These are phyloP conservation scores for Apophysomyces sp. DNA, from an alignment of 371 early-diverging fungal species.

Conservation along the genomic window DNA sequence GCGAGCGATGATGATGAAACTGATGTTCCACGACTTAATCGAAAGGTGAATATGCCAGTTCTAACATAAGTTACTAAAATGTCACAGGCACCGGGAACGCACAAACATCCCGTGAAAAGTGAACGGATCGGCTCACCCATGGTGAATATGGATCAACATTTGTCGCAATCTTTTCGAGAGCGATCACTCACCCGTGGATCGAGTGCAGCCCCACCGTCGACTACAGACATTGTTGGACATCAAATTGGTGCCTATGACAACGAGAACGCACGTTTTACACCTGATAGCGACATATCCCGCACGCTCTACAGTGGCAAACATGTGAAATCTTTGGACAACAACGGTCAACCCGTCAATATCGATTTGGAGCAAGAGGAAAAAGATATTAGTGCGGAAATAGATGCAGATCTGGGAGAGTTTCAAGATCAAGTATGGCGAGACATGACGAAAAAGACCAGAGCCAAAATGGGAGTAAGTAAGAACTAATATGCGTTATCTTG, in stretches of 20 bases:
- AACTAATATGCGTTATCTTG: background rate
- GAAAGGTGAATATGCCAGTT: constrained; percentile 29
- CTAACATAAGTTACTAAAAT: background rate
- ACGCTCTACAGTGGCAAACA: constrained; percentile 22
- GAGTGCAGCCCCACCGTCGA: constrained; percentile 15
- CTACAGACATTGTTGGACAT: background rate
- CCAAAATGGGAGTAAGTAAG: constrained; percentile 41
- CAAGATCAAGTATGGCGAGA: constrained; percentile 64
- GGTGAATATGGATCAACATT: background rate
- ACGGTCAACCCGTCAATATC: constrained; percentile 10
- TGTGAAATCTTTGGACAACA: constrained; percentile 4
- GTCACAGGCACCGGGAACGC: constrained; percentile 5
- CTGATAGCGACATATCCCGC: constrained; percentile 14
- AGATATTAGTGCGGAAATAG: constrained; percentile 44
- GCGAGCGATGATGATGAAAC: constrained; percentile 47
- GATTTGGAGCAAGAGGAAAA: constrained; percentile 40
- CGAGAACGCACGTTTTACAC: constrained; percentile 11
- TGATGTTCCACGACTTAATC: constrained; percentile 32
- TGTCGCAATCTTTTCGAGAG: constrained; percentile 11
- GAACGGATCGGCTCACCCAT: background rate
- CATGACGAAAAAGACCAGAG: constrained; percentile 59
- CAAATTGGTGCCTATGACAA: constrained; percentile 14
- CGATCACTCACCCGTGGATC: constrained; percentile 24
- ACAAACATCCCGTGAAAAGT: constrained; percentile 14
- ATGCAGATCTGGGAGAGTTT: constrained; percentile 48